phyloP scores from a whole-genome alignment of 2,329 filamentous ascomycete genomes.

The Claviceps arundinis region DNA sequence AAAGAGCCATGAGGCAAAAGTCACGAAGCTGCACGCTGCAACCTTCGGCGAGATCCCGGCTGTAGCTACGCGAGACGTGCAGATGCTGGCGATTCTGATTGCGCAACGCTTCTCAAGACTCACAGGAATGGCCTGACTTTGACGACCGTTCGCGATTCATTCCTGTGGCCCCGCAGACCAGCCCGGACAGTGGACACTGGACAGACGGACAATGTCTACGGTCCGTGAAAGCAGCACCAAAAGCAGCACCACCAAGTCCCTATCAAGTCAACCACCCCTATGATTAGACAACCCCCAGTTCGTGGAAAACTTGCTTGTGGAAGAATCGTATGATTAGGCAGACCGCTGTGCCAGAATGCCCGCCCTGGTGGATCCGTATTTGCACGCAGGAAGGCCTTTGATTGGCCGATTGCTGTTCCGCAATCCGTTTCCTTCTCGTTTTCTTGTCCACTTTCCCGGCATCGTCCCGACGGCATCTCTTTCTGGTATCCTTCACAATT shows the following conservation, averaged over 20 bases:
- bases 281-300: neutral
- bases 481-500: neutral
- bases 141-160: slow-evolving; percentile 1
- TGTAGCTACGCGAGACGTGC: neutral
- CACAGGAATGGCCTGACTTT: slow-evolving; percentile 10
- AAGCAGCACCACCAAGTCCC: neutral
- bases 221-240: neutral
- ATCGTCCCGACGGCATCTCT: neutral
- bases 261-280: neutral
- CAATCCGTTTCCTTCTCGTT: neutral
- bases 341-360: slow-evolving; percentile 1
- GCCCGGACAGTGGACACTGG: neutral
- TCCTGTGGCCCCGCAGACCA: neutral
- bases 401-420: neutral
- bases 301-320: slow-evolving; percentile 7
- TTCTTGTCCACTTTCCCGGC: neutral
- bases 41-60: slow-evolving; percentile 5
- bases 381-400: neutral
- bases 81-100: neutral
- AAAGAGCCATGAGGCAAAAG: neutral
- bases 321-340: slow-evolving; percentile 8
- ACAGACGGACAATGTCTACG: slow-evolving; percentile 3
- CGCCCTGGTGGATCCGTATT: slow-evolving; percentile 1
- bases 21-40: neutral
- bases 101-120: neutral